Evolutionary conservation across 257 asterid genomes (phyloP).

Genomic region (Phtheirospermum japonicum): DNA sequence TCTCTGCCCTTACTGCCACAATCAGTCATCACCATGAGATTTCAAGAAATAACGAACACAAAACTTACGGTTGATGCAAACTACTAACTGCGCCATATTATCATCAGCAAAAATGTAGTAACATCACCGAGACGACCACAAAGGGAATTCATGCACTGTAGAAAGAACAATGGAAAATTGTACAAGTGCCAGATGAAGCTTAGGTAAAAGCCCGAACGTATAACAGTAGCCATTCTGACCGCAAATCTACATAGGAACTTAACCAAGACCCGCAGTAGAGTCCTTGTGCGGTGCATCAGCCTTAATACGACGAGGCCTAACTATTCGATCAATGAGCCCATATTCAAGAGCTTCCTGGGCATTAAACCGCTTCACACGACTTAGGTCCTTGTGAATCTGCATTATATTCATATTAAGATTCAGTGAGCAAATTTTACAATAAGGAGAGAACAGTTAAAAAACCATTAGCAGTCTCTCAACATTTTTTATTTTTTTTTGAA

Average conservation of each 20-base stretch:
- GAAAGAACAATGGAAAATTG: background rate
- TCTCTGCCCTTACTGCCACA: too few species aligned
- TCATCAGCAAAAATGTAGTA: background rate
- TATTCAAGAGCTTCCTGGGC: slow-evolving; percentile 87
- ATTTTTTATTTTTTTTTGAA: background rate
- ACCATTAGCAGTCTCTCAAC: background rate
- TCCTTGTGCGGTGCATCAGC: slow-evolving; percentile 48
- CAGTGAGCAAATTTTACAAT: background rate
- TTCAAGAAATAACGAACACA: background rate
- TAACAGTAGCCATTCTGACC: slow-evolving; percentile 6
- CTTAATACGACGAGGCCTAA: slow-evolving; percentile 63
- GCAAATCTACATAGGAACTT: slow-evolving; percentile 11
- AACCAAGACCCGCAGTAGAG: slow-evolving; percentile 63
- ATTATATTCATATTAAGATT: slow-evolving; percentile 18
- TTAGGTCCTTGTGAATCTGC: slow-evolving; percentile 73
- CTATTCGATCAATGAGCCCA: slow-evolving; percentile 78
- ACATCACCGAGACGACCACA: background rate
- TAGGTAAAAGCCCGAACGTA: background rate
- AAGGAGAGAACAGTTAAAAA: background rate
- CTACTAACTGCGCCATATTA: background rate
- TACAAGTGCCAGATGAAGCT: background rate
- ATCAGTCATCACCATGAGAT: too few species aligned
- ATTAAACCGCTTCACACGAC: slow-evolving; percentile 61
- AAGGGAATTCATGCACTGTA: background rate
- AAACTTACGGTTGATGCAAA: background rate